Base-by-base conservation (phyloP, 2,329 filamentous ascomycete genomes). In the Paraphoma sp. region DNA sequence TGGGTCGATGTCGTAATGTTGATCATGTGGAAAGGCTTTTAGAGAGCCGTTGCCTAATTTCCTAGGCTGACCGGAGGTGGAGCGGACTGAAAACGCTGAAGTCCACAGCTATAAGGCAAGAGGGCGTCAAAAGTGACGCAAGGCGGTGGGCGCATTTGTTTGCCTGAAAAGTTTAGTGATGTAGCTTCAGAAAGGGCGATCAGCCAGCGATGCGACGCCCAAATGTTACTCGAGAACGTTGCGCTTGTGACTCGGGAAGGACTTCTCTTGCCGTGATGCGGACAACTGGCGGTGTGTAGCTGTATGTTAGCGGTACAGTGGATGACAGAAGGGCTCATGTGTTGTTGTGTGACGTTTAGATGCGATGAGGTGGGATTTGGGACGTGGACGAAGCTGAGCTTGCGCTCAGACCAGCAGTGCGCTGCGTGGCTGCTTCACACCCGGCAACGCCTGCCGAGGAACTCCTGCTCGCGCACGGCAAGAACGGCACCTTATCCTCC, bases 181-280 rank as follows among this genome's bases (percentile, higher is more conserved):
- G 23, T 23, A 23, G 23, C 23, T 3, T 23, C 23, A 5, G 23
- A 23, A 5, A 23, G 23, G 23, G 23, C 23, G 23, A 23, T 23
- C 23, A 5, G 23, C 23, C 23, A 46, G 36, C n/a, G 44, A n/a
- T 12, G n/a, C 18, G 5, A 40, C 46, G 16, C 43, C 43, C 48
- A 45, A n/a, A 45, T 14, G 17, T 46, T n/a, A 36, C 29, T 41
- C 18, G 45, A 48, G 30, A 42, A 30, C 8, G 10, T 10, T 45
- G 44, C 29, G 12, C 57, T 43, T 53, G 57, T 60, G 57, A 57
- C 57, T 28, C 42, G n/a, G 17, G 31, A 29, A 56, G 57, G 57
- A 60, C 54, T 9, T 46, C 14, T 14, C 41, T 14, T n/a, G 44
- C 43, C 17, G 28, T 48, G 33, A 36, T 11, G 31, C 18, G 8